Evolutionary conservation across 2,329 filamentous ascomycete species (phyloP), one percentile per base, ranked within the genome.

Genomic region (Epichloe gansuensis): DNA sequence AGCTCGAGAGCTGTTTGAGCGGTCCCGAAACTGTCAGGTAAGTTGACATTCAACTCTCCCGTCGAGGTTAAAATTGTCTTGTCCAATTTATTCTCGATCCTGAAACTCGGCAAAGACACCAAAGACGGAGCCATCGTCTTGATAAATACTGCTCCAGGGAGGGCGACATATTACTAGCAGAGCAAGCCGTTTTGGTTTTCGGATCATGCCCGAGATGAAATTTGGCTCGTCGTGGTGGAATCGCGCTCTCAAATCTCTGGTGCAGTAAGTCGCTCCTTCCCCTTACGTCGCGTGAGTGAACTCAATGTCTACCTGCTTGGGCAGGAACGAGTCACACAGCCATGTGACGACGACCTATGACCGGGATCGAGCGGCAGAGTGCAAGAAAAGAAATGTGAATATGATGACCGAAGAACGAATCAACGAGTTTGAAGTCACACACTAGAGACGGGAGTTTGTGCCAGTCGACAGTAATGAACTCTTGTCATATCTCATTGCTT

Each of bases 51-150:
- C 4, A 70, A n/a, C 1, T 59, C 60, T 1, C 62, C 57, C 2
- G 57, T 55, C 12, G 64, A 53, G 27, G 51, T 51, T 0, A 67
- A 49, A 31, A 61, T 55, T 9, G 66, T 15, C 13, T 60, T 56
- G 34, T 57, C 55, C 45, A 53, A 51, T 12, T 52, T 58, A 42
- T 59, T 54, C 23, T 57, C 48, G 13, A 63, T 52, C 34, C 53
- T 57, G 12, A 67, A 47, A 8, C 41, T 51, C 1, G 66, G 64
- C 5, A 68, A 49, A n/a, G 53, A 51, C 8, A 67, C 50, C 2
- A 50, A 44, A 5, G 54, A 44, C 17, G 52, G 44, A 12, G 40
- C 45, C 59, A 59, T 56, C 11, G 25, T 52, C 41, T 35, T 27
- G 3, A 9, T 38, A 12, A 25, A 23, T 3, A 5, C 8, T 23